Evolutionary conservation across 345 rosid species (phyloP), one percentile per base, ranked within the genome.

Genomic region (Excoecaria agallocha): DNA sequence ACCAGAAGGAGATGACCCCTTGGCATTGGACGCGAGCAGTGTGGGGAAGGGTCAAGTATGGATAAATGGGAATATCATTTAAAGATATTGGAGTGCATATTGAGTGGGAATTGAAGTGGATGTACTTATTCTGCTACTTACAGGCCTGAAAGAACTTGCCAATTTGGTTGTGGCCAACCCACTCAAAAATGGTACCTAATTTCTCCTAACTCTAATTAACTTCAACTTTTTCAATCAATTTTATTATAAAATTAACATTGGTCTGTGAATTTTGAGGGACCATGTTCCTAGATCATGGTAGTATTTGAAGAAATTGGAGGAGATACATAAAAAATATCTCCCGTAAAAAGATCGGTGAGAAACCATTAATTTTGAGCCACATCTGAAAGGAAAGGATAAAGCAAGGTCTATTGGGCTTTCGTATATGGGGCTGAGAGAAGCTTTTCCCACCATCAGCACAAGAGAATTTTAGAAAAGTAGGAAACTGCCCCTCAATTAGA

Each of bases 41-140:
- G 68, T 76, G 80, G 77, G 49, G 48, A 72, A 80, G 56, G 83
- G 80, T 7, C 83, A 76, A 63, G 62, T 41, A 11, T 76, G 80
- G 83, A 68, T 72, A 55, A 72, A 76, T 48, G 77, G 83, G 10
- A 57, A 72, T 7, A 68, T 67, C 48, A 76, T 76, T n/a, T 79
- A 79, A 56, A 80, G 83, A 68, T 80, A 80, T 12, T 80, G 80
- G 74, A 72, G 37, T 17, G 46, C 61, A 19, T 3, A 38, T 37
- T 80, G 16, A 37, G 30, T n/a, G 83, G 83, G 17, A 76, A 76
- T 37, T 76, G 79, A 71, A 75, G 9, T 43, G 77, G 69, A 2
- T 80, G 83, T 39, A 43, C 38, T 30, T 80, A 80, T 52, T 60
- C 65, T 1, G 79, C 66, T 1, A 80, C 79, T 0, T 72, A 48